A percentile compares a stretch with the other conserved stretches of the same genome.
Evolutionary conservation across 768 basidiomycete genomes (phyloP).

Genomic region (Serendipita indica): DNA sequence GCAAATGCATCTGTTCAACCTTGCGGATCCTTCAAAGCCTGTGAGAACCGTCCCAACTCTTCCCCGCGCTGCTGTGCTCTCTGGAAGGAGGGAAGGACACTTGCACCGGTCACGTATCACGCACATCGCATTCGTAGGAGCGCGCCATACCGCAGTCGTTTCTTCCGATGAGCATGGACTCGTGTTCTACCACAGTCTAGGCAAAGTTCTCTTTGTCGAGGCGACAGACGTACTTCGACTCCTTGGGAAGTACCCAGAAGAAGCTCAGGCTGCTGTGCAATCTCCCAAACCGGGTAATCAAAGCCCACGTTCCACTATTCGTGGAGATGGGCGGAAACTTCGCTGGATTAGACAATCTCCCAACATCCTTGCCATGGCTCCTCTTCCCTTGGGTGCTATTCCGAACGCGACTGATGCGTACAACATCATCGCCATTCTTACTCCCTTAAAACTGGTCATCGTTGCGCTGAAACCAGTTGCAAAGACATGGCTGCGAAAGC

Average conservation of each 20-base stretch:
- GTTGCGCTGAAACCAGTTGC: conserved; percentile 86
- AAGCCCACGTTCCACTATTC: conserved; percentile 9
- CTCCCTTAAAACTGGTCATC: conserved; percentile 79
- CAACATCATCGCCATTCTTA: conserved; percentile 71
- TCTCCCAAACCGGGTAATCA: neutral
- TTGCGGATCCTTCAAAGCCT: conserved; percentile 47
- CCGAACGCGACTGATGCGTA: conserved; percentile 66
- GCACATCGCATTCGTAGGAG: conserved; percentile 74
- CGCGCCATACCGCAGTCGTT: conserved; percentile 83
- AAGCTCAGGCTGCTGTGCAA: conserved; percentile 18
- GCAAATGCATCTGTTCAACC: conserved; percentile 71
- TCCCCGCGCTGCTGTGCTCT: conserved; percentile 46
- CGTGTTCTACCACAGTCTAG: conserved; percentile 88
- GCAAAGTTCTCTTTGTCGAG: conserved; percentile 88
- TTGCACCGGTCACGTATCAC: conserved; percentile 64
- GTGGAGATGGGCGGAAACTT: neutral
- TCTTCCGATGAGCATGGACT: conserved; percentile 82
- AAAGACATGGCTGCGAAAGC: conserved; percentile 77
- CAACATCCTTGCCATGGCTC: conserved; percentile 61
- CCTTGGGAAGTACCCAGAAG: conserved; percentile 73
- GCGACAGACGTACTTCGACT: conserved; percentile 89
- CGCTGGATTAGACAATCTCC: conserved; percentile 32
- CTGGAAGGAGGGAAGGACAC: conserved; percentile 77
- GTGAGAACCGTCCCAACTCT: conserved; percentile 59
- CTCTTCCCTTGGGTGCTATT: conserved; percentile 64